Base-by-base conservation (phyloP, 352 stramenopile species). In the Phytophthora lateralis region DNA sequence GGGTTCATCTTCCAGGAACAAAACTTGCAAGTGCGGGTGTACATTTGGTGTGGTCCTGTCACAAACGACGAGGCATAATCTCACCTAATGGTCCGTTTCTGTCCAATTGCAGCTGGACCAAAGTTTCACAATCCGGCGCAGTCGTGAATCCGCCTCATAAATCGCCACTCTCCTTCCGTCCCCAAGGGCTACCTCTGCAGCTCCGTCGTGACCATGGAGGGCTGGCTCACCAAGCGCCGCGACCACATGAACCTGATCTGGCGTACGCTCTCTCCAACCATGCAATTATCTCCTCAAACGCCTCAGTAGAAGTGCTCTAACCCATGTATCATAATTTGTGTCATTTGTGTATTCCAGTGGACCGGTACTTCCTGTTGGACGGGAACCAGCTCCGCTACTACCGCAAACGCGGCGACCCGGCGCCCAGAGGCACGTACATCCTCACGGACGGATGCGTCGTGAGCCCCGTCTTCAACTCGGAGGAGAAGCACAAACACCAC, bases 191-290 rank as follows among this genome's bases (percentile, higher is more conserved):
- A 6, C 10, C 24, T 30, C 15, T 20, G 50, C 37, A 44, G 27
- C 38, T 49, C 41, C 3, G 15, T 58, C 8, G 39, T 15, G 35
- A 78, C 49, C 44, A 95, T 95, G 87, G 85, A 95, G 60, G 87
- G 87, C 66, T 95, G 87, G 87, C 79, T 95, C 57, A 94, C 87
- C 35, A 93, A 94, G 78, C 85, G 87, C 44, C 82, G 87, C 34
- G 87, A 95, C 66, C 87, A 95, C 76, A 95, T 95, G 87, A 95
- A 95, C 70, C 80, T 95, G 64, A 95, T 95, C 68, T 95, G 87
- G 87, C 69, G 87, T 95, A 85, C 67, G 82, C 72, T 3, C 17
- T 27, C 14, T 56, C 38, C 29, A 27, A 1, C 8, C 17, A 14
- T 55, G 20, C 27, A 63, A 59, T 37, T 59, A 24, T 3, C 37